phyloP scores from a whole-genome alignment of 768 basidiomycete species.

The Tephrocybe rancida region DNA sequence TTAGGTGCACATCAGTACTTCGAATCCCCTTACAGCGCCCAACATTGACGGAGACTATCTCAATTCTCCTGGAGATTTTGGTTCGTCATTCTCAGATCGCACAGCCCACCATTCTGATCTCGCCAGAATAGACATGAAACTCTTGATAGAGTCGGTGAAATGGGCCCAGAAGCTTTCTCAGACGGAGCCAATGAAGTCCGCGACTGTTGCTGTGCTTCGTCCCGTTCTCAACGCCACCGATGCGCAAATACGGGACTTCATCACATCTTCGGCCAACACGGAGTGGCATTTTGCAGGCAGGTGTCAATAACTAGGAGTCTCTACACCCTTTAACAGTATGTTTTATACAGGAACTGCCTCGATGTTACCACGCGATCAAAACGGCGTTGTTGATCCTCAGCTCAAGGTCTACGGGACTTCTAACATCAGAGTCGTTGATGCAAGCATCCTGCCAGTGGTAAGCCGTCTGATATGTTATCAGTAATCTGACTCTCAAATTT shows the following conservation, averaged over 20 bases:
- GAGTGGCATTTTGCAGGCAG: slow-evolving; percentile 9
- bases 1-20: slow-evolving; percentile 3
- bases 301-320: too few species aligned
- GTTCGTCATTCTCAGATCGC: neutral
- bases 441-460: slow-evolving; percentile 1
- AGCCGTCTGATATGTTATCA: neutral
- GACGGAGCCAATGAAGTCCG: slow-evolving; percentile 7
- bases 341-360: slow-evolving; percentile 3
- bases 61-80: slow-evolving; percentile 5
- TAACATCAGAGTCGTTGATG: slow-evolving; percentile 1
- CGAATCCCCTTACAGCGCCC: slow-evolving; percentile 4
- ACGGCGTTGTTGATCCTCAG: neutral
- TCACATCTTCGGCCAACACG: neutral
- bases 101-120: neutral
- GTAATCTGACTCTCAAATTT: too few species aligned
- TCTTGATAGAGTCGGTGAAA: slow-evolving; percentile 6
- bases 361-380: slow-evolving; percentile 4
- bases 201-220: neutral
- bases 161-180: slow-evolving; percentile 8
- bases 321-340: neutral
- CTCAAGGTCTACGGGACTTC: slow-evolving; percentile 1
- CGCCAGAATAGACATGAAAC: slow-evolving; percentile 5
- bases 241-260: neutral
- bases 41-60: slow-evolving; percentile 6
- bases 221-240: slow-evolving; percentile 1